These are phyloP conservation scores for Trichopus zeylanicus DNA, from an alignment of 116 monocot genomes.

Conservation along the genomic window DNA sequence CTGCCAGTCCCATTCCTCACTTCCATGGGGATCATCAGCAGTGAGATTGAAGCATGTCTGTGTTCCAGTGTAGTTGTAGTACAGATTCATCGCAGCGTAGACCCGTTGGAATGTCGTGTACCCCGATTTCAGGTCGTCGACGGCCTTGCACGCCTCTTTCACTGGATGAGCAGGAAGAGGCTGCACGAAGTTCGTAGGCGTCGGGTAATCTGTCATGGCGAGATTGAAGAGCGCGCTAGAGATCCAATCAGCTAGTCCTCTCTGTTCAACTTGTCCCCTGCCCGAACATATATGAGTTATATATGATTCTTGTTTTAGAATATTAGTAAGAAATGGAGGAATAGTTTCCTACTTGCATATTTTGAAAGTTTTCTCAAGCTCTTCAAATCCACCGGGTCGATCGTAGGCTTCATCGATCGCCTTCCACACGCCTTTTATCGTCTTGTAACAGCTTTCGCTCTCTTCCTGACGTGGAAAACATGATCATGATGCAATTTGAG, in stretches of 20 bases:
- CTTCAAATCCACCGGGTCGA: not conserved
- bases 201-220: constrained; percentile 43
- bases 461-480: constrained; percentile 12
- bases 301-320: not conserved
- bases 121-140: constrained; percentile 25
- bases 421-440: constrained; percentile 30
- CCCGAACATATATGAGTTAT: not conserved
- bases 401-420: constrained; percentile 7
- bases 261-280: not conserved
- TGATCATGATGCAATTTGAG: not conserved
- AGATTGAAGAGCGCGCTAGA: constrained; percentile 17
- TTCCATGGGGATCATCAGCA: not conserved
- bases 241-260: constrained; percentile 7
- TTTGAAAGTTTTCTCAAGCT: constrained; percentile 22
- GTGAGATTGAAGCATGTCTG: constrained; percentile 14
- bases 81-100: constrained; percentile 35
- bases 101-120: constrained; percentile 18
- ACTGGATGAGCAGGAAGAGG: constrained; percentile 51
- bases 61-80: constrained; percentile 32
- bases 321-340: not conserved
- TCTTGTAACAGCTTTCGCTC: constrained; percentile 32
- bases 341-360: constrained; percentile 34
- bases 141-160: constrained; percentile 42
- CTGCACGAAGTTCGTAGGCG: constrained; percentile 19
- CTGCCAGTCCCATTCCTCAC: constrained; percentile 32